A percentile compares a stretch with the other conserved stretches of the same genome.
These are phyloP conservation scores for Pistacia atlantica DNA, from an alignment of 345 rosid genomes.

Conservation along the genomic window DNA sequence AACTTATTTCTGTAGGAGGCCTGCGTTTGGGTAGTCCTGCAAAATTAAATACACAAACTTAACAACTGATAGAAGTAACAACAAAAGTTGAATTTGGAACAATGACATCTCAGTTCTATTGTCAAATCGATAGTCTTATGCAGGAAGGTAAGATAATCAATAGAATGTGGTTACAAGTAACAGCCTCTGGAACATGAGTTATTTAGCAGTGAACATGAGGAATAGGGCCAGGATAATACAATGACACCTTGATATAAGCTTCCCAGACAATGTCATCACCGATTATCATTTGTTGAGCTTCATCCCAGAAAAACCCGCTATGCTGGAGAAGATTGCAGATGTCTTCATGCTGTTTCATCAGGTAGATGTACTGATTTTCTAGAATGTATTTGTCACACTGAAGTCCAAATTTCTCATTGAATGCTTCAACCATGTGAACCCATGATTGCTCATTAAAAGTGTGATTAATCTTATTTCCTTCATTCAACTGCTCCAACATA, in stretches of 20 bases:
- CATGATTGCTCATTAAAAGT: conserved; percentile 62
- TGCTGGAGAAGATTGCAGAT: conserved; percentile 54
- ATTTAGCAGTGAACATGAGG: background rate
- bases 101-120: background rate
- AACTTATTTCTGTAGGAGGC: conserved; percentile 49
- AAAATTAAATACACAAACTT: conserved; percentile 22
- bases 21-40: conserved; percentile 69
- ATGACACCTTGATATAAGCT: conserved; percentile 55
- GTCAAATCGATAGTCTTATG: background rate
- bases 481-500: conserved; percentile 52
- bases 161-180: background rate
- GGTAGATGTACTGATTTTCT: conserved; percentile 49
- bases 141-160: background rate
- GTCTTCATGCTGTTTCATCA: conserved; percentile 68
- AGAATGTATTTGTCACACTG: conserved; percentile 48
- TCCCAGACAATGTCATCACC: conserved; percentile 63
- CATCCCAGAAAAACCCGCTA: conserved; percentile 67
- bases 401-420: conserved; percentile 55
- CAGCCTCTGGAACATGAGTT: background rate
- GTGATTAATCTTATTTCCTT: conserved; percentile 46
- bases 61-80: background rate
- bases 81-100: background rate
- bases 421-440: conserved; percentile 52
- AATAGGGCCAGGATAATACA: background rate
- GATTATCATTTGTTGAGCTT: conserved; percentile 45